Evolutionary conservation across 176 grass and related monocot genomes (phyloP), one percentile per base, ranked within the genome.

Genomic region (Triticum timopheevii): DNA sequence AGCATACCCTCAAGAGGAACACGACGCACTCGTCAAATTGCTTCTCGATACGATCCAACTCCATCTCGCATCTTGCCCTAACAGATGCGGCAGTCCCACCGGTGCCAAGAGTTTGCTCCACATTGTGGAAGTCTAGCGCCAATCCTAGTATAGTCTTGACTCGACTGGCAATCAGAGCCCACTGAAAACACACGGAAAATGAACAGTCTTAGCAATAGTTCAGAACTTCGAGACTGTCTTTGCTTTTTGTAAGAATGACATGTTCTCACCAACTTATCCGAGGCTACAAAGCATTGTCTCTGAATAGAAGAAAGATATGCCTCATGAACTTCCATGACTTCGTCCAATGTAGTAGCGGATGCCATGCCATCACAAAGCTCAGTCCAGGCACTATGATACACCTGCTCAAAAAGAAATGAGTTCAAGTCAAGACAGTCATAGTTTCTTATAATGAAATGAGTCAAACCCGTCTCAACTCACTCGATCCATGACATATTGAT

Each of bases 311-410:
- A 87, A 50, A 98, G 88, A 83, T 94, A 98, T 4, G 92, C 86
- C 34, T 98, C 94, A 52, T 96, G 97, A 90, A 96, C 88, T 91
- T 96, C 97, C 88, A 98, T 94, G 39, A 94, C 92, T 88, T 98
- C 97, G 82, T 98, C 97, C 83, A 94, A 80, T 30, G 97, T 94
- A 70, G 90, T 82, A 50, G 93, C 92, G 56, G 85, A 84, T 68
- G 90, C 85, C 90, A 96, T 94, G 64, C 92, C 97, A 80, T 84
- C 77, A 68, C 97, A 98, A 30, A 98, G 92, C 82, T 98, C 94
- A 65, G 91, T 96, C 94, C 93, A 96, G 78, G 97, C 97, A 85
- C 90, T 96, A 86, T 96, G 97, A 78, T 93, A 94, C 10, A 96
- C 97, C 96, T 98, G 78, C 42, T 77, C 42, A 78, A 88, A 73